Base-by-base conservation (phyloP, 768 basidiomycete genomes). In the Suillus sp. region DNA sequence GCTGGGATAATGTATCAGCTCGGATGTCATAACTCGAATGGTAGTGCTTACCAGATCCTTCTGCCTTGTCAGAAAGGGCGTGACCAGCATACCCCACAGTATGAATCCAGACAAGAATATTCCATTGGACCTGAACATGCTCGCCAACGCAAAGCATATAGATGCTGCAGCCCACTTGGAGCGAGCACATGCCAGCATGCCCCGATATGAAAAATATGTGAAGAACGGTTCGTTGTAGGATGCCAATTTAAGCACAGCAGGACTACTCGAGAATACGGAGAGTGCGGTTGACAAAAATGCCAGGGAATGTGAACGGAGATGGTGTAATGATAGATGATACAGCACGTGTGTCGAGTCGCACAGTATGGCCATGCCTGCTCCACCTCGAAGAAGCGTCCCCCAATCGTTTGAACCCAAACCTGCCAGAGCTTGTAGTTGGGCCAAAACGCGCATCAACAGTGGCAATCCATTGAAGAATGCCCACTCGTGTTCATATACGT, bases 211-310 rank as follows among this genome's bases (percentile, higher is more conserved):
- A 30, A 91, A 75, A 64, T 85, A 84, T 0, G 95, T 90, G 74
- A 92, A 96, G 73, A 94, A 90, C 0, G 95, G 92, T 70, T 99
- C 96, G 56, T 79, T 86, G 73, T 92, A 96, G 0, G 91, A 83
- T 0, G 89, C 88, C 53, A 89, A 82, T 30, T 86, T 82, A 25
- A 92, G 74, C 0, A 91, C 87, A 0, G 84, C 83, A 2, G 95
- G 95, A 51, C 94, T 93, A 60, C 90, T 92, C 0, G 93, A 85
- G 6, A 99, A 70, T 48, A 95, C 78, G 27, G 92, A 94, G 22
- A 97, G 79, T 22, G 88, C 64, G 0, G 87, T 70, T 0, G 90
- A 78, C 18, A 91, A 78, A 43, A 81, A 77, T 2, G 95, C 90
- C 35, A 92, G 78, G 2, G 81, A 72, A 0, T 82, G 81, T 0